Base-by-base conservation (phyloP, 768 basidiomycete species). In the Mycena epipterygia region DNA sequence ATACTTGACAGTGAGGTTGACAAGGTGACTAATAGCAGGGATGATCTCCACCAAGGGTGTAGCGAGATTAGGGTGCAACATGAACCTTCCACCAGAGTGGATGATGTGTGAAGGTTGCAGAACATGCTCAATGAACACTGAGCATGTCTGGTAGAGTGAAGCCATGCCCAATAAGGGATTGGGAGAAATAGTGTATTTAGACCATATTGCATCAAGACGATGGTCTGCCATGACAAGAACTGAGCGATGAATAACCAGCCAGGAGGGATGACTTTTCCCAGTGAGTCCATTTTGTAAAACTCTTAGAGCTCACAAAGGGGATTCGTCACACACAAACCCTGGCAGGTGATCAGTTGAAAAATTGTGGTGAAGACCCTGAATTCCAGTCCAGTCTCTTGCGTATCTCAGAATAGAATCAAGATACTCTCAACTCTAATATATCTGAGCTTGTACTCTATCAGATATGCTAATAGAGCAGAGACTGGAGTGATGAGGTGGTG, bases 211-310 rank as follows among this genome's bases (percentile, higher is more conserved):
- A 21, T 30, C 44, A 1, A 61, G 23, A 48, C 48, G 23, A 33
- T 2, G 30, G 57, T 59, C 57, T 27, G 57, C 27, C 57, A 59
- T 59, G 23, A 21, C 32, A 41, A 44, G 29, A 39, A 16, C 23
- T 14, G 32, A 29, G 42, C 32, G 39, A 59, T 2, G 57, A 16
- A 11, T 42, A 25, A 42, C 57, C 57, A 27, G 57, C 57, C 57
- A 59, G 57, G 57, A 44, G 57, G 57, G 21, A 59, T 41, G 13
- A 59, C 57, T n/a, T 5, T 44, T 59, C 57, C 57, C 39, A 42
- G 17, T 59, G 23, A 23, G 57, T 29, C 57, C 41, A 27, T 41
- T 59, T 42, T 58, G 37, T 58, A 41, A 58, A 21, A 12, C 56
- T 41, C 23, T 35, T 9, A 56, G 16, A 7, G 32, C 55, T 21